Evolutionary conservation across 495 filamentous ascomycete species (phyloP), one percentile per base, ranked within the genome.

Genomic region (Daldinia childiae): DNA sequence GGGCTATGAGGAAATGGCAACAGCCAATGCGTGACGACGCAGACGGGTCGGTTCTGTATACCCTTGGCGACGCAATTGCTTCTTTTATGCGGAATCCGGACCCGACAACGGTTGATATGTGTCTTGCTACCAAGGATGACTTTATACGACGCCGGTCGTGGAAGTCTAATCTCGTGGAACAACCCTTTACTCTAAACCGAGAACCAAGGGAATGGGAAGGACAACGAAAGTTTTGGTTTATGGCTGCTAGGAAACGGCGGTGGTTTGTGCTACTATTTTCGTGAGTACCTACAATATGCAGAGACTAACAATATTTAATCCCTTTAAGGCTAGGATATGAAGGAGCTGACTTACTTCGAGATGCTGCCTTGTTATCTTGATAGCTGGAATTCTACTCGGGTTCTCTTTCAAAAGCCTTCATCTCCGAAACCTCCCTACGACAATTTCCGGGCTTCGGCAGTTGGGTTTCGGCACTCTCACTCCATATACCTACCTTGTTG

Each of bases 21-120:
- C 41, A 45, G 2, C 5, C n/a, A 9, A 48, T 62, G 55, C 6
- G 19, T 36, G 15, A 21, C 70, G 51, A 74, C 72, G 61, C 26
- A 62, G 38, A 62, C 6, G 64, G 41, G 51, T 64, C 57, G 34
- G 17, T 38, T 7, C 34, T 74, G 14, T 64, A 38, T 39, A 79
- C 77, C 7, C 69, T 79, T 11, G 75, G 77, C 14, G 77, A 79
- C 54, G 76, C 76, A 6, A 73, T 79, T 1, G 71, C 76, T 17
- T 79, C 77, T n/a, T 79, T 79, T 9, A 74, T 79, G 43, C 57
- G 62, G 26, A 32, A 70, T 0, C 77, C 76, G 1, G 81, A 84
- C 57, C 62, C 73, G 1, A 74, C 73, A 4, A 45, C 41, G 7
- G 43, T 24, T 1, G 19, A 48, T 24, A 48, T 48, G 43, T 48